Percentiles rank a stretch among this genome's conserved stretches.
Conservation (phyloP, 129 eudicot genomes). For the Tanacetum coccineum region DNA sequence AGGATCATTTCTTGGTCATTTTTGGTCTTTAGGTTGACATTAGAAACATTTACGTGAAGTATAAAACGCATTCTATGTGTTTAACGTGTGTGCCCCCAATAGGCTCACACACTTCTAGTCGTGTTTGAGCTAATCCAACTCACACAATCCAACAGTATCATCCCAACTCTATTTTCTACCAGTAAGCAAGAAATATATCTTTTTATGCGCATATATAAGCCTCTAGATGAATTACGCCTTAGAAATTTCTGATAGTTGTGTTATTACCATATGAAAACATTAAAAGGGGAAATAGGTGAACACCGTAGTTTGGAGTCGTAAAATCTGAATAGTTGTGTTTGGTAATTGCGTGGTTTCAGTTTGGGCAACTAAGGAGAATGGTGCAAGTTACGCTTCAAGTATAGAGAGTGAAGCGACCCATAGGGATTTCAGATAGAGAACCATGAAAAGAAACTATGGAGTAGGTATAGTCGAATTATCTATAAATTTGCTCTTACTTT, state of each 20-base stretch:
- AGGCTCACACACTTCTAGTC: too few species aligned
- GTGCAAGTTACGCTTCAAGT: constrained; percentile 24
- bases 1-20: too few species aligned
- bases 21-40: too few species aligned
- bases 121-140: too few species aligned
- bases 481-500: constrained; percentile 13
- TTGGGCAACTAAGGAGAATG: constrained; percentile 29
- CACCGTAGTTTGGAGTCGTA: constrained; percentile 12
- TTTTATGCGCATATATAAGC: neutral
- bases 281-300: constrained; percentile 13
- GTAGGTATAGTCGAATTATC: constrained; percentile 22
- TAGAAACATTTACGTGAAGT: too few species aligned
- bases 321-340: constrained; percentile 27
- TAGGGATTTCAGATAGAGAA: constrained; percentile 24
- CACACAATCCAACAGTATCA: too few species aligned
- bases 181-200: constrained; percentile 9
- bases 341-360: constrained; percentile 29
- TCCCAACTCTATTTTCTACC: neutral
- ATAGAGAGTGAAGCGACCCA: constrained; percentile 27
- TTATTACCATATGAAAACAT: constrained; percentile 23
- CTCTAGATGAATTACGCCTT: neutral
- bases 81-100: too few species aligned
- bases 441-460: constrained; percentile 25
- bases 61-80: too few species aligned
- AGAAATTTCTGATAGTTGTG: constrained; percentile 1